Base-by-base conservation (phyloP, 2,329 filamentous ascomycete genomes). In the Penicillium sclerotigenum region DNA sequence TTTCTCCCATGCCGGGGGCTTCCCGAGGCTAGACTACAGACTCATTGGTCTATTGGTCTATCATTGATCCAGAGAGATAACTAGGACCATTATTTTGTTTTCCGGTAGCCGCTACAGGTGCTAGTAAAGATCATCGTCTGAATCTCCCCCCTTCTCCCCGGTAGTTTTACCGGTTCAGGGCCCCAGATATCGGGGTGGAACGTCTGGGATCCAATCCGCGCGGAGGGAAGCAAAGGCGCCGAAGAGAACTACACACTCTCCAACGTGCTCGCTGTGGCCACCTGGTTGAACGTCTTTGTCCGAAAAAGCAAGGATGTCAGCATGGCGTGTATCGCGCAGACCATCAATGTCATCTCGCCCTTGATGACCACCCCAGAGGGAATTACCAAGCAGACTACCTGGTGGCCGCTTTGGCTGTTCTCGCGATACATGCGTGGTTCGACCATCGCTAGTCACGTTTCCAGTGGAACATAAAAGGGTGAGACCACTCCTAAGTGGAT, bases 261-360 rank as follows among this genome's bases (percentile, higher is more conserved):
- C 0, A 88, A 91, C 62, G 87, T 87, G 1, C 78, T 91, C 16
- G 88, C 87, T n/a, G 88, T 91, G 0, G 83, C 82, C 3, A 81
- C 88, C 20, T 91, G 87, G 83, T 78, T 91, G 52, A 91, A 91
- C 68, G 87, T 89, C 22, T 90, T 92, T 63, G 75, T 91, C 37
- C 84, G 88, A 1, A 87, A 92, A 74, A 82, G 84, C 64, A 81
- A 81, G 65, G 80, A 87, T 72, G 73, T 92, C 36, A 87, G 86
- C 65, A 91, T 91, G 88, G 87, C 88, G 34, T 90, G 88, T 68
- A 87, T 92, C 54, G 89, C 88, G 1, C 88, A 91, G 73, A 85
- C 80, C 47, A 87, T 91, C 60, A 91, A 92, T 68, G 88, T 91
- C 56, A 90, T 91, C 65, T 85, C 83, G 1, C 89, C 88, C 1